phyloP scores from a whole-genome alignment of 1,284 basidiomycete genomes.

The Ustanciosporium gigantosporum region DNA sequence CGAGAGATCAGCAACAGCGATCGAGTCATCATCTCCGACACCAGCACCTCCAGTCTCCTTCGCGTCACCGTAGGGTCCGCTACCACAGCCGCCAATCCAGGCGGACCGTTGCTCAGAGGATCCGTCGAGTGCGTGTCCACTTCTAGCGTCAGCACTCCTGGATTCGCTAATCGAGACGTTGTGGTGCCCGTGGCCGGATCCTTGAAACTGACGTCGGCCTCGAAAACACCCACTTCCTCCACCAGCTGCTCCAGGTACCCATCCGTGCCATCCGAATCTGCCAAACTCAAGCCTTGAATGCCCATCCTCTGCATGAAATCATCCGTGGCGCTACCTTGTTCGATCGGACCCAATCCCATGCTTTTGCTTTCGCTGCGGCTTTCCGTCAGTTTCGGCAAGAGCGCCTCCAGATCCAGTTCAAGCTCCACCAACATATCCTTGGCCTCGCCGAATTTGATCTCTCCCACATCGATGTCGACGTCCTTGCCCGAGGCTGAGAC shows the following conservation, averaged over 20 bases:
- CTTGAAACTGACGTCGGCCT: conserved; percentile 49
- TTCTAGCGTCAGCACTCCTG: conserved; percentile 49
- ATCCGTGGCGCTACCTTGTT: conserved; percentile 51
- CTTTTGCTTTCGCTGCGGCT: conserved; percentile 23
- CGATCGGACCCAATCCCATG: conserved; percentile 26
- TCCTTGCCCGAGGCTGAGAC: conserved; percentile 84
- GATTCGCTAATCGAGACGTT: conserved; percentile 32
- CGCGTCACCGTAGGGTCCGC: conserved; percentile 52
- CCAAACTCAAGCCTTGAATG: conserved; percentile 44
- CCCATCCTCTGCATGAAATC: conserved; percentile 57
- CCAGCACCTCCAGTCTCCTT: conserved; percentile 50
- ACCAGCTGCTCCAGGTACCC: conserved; percentile 44
- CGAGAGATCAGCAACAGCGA: conserved; percentile 50
- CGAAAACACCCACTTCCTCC: conserved; percentile 53
- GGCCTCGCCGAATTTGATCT: conserved; percentile 62
- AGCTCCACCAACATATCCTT: conserved; percentile 56
- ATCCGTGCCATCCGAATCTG: conserved; percentile 28
- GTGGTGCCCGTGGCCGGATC: conserved; percentile 38
- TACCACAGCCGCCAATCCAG: conserved; percentile 40
- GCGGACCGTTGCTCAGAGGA: conserved; percentile 36
- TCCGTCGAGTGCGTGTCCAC: conserved; percentile 46
- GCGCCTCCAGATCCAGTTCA: conserved; percentile 44
- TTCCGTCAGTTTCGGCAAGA: conserved; percentile 31
- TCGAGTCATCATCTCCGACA: conserved; percentile 56
- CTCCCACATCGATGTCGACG: conserved; percentile 91